Conservation (phyloP, 78 protist genomes). For the Dictyostelium intermedium region DNA sequence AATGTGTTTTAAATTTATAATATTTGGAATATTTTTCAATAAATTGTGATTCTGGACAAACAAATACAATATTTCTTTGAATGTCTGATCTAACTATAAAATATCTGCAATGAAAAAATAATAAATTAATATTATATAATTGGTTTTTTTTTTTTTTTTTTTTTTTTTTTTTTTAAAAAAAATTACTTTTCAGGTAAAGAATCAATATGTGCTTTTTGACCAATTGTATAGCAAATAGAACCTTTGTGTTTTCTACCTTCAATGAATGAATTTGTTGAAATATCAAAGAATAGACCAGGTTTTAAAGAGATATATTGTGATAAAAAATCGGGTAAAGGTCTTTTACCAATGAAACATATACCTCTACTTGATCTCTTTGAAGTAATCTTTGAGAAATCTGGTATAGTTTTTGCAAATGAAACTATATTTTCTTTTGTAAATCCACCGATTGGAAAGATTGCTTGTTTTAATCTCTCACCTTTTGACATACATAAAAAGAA, state of each 20-base stretch:
- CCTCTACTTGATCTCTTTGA: constrained; percentile 78
- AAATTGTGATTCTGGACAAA: constrained; percentile 65
- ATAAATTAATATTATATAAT: background rate
- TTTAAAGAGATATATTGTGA: constrained; percentile 31
- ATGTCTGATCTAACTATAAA: background rate
- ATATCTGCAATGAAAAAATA: background rate
- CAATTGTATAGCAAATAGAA: constrained; percentile 48
- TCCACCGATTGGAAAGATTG: constrained; percentile 86
- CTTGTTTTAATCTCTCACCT: constrained; percentile 1
- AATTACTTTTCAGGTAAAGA: background rate
- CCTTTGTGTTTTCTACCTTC: constrained; percentile 26
- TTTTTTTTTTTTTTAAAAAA: background rate
- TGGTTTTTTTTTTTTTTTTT: background rate
- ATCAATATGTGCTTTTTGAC: constrained; percentile 68
- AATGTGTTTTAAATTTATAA: background rate
- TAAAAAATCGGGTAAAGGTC: constrained; percentile 75
- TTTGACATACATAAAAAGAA: constrained; percentile 82
- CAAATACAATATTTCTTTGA: constrained; percentile 22
- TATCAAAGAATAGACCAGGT: constrained; percentile 30
- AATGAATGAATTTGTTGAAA: background rate
- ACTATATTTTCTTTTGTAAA: constrained; percentile 27
- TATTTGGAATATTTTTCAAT: background rate
- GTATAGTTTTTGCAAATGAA: constrained; percentile 24
- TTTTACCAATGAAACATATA: constrained; percentile 91
- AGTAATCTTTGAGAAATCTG: constrained; percentile 19